Evolutionary conservation across 148 eudicot species (phyloP), one percentile per base, ranked within the genome.

Genomic region (Camellia sinensis): DNA sequence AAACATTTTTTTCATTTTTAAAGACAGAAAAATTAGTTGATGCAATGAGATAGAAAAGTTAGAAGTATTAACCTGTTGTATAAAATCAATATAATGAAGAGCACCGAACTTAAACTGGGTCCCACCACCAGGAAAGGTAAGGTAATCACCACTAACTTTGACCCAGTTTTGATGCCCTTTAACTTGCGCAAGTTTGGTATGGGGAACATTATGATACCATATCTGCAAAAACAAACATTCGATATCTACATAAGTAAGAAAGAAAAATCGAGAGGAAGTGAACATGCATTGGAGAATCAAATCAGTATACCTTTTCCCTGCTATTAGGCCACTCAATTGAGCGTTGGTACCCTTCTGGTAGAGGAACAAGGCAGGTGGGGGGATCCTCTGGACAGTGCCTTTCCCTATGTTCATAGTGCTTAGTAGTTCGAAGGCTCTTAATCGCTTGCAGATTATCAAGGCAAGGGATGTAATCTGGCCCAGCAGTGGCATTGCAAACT

Each of bases 91-190:
- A 83, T 95, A 95, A 86, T 95, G 99, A 82, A 89, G 97, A 79
- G 98, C 99, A 78, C 98, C 99, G 82, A 91, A 87, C 90, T 93
- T 92, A 84, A 95, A 95, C 83, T 95, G 99, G 46, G 99, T 95
- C 72, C 99, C 99, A 82, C 99, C 99, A 78, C 99, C 99, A 66
- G 99, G 99, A 84, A 95, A 95, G 29, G 97, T 91, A 64, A 95
- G 99, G 77, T 89, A 93, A 71, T 95, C 99, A 45, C 97, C 98
- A 41, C 82, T 88, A 84, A 93, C 89, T 88, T 95, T 93, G 66
- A 95, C 99, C 99, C 98, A 95, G 77, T 95, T 95, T 86, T 95
- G 99, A 80, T 95, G 99, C 79, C 98, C 99, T 80, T 95, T 95
- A 66, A 91, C 57, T 74, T 85, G 81, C 6, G 90, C 99, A 18